phyloP scores from a whole-genome alignment of 352 stramenopile genomes.

The Peronospora destructor region DNA sequence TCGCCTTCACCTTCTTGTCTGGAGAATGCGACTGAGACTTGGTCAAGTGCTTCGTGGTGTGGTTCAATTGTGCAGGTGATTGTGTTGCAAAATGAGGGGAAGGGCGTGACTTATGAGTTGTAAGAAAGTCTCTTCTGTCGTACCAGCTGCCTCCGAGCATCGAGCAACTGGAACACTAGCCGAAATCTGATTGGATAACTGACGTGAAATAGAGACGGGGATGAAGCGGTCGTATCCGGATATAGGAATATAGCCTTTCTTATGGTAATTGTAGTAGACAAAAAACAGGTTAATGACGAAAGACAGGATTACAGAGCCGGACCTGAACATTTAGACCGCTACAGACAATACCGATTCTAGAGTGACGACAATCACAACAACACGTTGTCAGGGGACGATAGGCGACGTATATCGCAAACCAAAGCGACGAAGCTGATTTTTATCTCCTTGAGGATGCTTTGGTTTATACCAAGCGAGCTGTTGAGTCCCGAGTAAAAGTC shows the following conservation, averaged over 20 bases:
- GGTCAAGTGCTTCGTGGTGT: constrained; percentile 16
- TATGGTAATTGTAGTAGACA: no score
- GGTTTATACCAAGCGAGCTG: no score
- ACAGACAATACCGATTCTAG: no score
- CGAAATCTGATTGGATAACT: constrained; percentile 16
- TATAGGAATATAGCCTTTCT: background rate
- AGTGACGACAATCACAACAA: background rate
- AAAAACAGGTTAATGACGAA: constrained; percentile 4
- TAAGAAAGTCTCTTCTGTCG: constrained; percentile 23
- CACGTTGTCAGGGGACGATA: constrained; percentile 2
- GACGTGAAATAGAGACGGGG: constrained; percentile 4
- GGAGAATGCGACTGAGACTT: constrained; percentile 27
- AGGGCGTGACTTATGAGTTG: constrained; percentile 1
- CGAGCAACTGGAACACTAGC: constrained; percentile 21
- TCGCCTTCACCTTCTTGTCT: constrained; percentile 16
- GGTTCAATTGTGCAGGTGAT: constrained; percentile 16
- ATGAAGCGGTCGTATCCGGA: background rate
- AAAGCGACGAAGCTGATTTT: no score
- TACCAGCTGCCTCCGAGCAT: constrained; percentile 11
- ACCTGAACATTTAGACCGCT: no score
- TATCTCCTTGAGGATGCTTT: background rate
- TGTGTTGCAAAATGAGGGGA: constrained; percentile 18
- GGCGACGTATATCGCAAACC: no score
- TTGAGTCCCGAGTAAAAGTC: no score
- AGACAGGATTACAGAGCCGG: background rate